These are phyloP conservation scores for Colletotrichum somersetense DNA, from an alignment of 2,329 filamentous ascomycete genomes.

Conservation along the genomic window DNA sequence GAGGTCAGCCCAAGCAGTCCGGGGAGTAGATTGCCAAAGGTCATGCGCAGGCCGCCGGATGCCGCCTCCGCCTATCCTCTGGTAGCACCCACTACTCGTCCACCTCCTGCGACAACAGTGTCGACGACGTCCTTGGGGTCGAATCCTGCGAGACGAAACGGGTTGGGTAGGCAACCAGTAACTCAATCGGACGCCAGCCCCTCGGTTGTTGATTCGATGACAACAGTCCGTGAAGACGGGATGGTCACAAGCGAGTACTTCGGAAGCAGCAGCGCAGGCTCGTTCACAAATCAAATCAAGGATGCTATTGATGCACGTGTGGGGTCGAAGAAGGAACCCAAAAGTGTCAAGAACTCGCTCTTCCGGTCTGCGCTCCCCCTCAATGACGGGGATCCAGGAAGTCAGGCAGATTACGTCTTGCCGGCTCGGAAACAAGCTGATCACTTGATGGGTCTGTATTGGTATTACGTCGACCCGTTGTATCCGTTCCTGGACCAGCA, in stretches of 20 bases:
- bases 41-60: slow-evolving; percentile 19
- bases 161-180: slow-evolving; percentile 28
- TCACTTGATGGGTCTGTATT: slow-evolving; percentile 59
- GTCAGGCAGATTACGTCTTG: slow-evolving; percentile 53
- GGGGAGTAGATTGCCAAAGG: not conserved
- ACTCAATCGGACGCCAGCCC: slow-evolving; percentile 44
- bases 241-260: slow-evolving; percentile 58
- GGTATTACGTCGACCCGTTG: slow-evolving; percentile 59
- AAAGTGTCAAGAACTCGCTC: slow-evolving; percentile 16
- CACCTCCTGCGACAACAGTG: slow-evolving; percentile 10
- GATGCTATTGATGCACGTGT: slow-evolving; percentile 54
- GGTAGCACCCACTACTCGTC: slow-evolving; percentile 1
- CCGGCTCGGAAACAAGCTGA: slow-evolving; percentile 60
- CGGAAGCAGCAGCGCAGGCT: slow-evolving; percentile 60
- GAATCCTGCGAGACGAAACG: slow-evolving; percentile 8
- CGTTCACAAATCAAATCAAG: slow-evolving; percentile 61
- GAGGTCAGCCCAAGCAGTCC: slow-evolving; percentile 15
- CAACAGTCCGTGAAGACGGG: slow-evolving; percentile 58
- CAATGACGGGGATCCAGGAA: not conserved
- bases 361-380: slow-evolving; percentile 43
- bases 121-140: slow-evolving; percentile 28
- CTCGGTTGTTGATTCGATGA: slow-evolving; percentile 60
- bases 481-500: slow-evolving; percentile 59
- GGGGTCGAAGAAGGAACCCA: slow-evolving; percentile 30
- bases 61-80: slow-evolving; percentile 13